phyloP scores from a whole-genome alignment of 345 rosid species.

The Camelina hispida region DNA sequence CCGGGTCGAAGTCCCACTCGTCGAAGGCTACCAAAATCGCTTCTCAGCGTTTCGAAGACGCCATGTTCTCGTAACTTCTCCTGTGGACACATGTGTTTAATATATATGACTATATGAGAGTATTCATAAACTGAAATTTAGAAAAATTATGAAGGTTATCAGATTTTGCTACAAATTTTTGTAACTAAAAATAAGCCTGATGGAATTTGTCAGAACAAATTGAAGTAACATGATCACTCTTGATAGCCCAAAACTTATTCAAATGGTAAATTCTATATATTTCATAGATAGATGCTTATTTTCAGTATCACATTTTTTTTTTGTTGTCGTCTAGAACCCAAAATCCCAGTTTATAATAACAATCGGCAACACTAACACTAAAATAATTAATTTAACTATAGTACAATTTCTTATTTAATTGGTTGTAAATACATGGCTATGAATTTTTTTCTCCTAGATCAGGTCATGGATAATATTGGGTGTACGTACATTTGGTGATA shows the following conservation, averaged over 20 bases:
- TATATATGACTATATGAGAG: neutral
- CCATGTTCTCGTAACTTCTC: slow-evolving; percentile 55
- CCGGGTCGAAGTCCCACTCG: slow-evolving; percentile 88
- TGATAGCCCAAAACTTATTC: neutral
- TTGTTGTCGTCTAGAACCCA: neutral
- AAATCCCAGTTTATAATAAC: neutral
- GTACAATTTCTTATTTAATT: neutral
- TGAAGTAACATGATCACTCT: neutral
- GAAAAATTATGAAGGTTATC: neutral
- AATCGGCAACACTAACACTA: neutral
- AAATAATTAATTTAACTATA: too few species aligned
- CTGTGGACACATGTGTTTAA: slow-evolving; percentile 42
- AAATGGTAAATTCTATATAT: too few species aligned
- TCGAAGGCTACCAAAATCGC: slow-evolving; percentile 67
- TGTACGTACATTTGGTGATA: neutral
- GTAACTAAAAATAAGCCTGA: too few species aligned
- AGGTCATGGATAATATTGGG: neutral
- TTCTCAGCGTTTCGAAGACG: slow-evolving; percentile 64
- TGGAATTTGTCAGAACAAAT: neutral
- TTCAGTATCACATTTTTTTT: too few species aligned
- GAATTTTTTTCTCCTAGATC: slow-evolving; percentile 9
- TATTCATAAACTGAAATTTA: neutral
- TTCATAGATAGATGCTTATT: too few species aligned
- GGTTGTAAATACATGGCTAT: neutral
- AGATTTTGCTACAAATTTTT: too few species aligned